Evolutionary conservation across 2,329 filamentous ascomycete genomes (phyloP), one percentile per base, ranked within the genome.

Genomic region (Trichoderma semiorbis): DNA sequence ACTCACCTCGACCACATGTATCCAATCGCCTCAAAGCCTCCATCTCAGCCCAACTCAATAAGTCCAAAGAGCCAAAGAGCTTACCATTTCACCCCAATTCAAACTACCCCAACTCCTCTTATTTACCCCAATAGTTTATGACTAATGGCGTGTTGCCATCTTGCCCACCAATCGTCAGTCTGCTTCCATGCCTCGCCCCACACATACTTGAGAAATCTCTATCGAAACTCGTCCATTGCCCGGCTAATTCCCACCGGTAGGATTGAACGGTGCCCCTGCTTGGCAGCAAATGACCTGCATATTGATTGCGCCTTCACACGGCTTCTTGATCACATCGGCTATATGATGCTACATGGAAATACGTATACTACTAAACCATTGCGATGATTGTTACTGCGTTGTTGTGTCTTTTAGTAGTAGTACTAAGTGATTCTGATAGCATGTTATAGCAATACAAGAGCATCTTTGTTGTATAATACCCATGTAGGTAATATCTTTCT

Each of bases 231-330:
- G 26, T 69, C 16, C 66, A 14, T 43, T 50, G 55, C 28, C 66
- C 55, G 66, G 66, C 7, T 69, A 69, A 69, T 69, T 61, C 55
- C 66, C 66, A 61, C 12, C 66, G 36, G 66, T 26, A 60, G 24
- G 65, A 8, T 34, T 47, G n/a, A 68, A 36, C 5, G 24, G 34
- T 60, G 32, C 66, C 53, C 65, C 55, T 69, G 66, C 66, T 32
- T 69, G 66, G 47, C 47, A 24, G 47, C 47, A 24, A 18, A 24
- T 53, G 21, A 21, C 47, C 21, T 53, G 47, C 47, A 24, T 53
- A 21, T 53, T 53, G 21, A 53, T 24, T 50, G n/a, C 47, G 21
- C 21, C n/a, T 53, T 53, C 18, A 24, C 18, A 24, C 47, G 47
- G 47, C 47, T 53, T 53, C n/a, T 53, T 50, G 18, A 50, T 24